Conservation (phyloP, 1,284 basidiomycete genomes). For the Sphaerobolus stellatus region DNA sequence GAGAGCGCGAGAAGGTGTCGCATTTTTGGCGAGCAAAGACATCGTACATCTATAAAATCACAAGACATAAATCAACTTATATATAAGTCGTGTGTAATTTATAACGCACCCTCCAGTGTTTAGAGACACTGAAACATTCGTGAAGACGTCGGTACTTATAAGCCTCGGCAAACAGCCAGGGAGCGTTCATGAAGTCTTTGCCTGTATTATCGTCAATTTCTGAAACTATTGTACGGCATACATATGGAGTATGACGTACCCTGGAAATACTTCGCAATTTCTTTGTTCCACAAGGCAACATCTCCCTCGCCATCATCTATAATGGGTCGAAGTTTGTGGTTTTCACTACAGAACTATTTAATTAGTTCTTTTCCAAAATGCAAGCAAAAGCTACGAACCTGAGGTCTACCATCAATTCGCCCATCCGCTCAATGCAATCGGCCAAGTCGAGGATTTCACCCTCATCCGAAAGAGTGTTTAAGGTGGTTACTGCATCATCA, state of each 20-base stretch:
- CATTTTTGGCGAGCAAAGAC: constrained; percentile 55
- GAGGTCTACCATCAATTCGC: constrained; percentile 79
- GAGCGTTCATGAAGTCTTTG: constrained; percentile 96
- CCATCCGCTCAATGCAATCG: constrained; percentile 86
- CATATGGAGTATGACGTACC: constrained; percentile 45
- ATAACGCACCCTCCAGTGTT: constrained; percentile 65
- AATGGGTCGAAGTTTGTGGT: constrained; percentile 81
- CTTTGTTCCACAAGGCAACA: constrained; percentile 96
- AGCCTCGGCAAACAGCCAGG: constrained; percentile 95
- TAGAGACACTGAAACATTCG: constrained; percentile 93
- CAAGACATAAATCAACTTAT: not conserved
- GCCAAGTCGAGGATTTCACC: constrained; percentile 86
- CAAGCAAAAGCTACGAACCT: constrained; percentile 23
- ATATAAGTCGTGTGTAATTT: not conserved
- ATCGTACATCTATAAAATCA: constrained; percentile 4
- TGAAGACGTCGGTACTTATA: constrained; percentile 97
- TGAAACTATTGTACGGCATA: not conserved
- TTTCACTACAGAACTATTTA: constrained; percentile 42
- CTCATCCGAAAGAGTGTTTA: constrained; percentile 86
- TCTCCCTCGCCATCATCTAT: constrained; percentile 93
- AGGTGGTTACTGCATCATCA: constrained; percentile 86
- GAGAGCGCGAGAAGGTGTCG: constrained; percentile 93
- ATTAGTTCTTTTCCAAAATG: not conserved
- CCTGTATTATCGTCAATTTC: constrained; percentile 38
- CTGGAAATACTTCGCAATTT: constrained; percentile 91